phyloP scores from a whole-genome alignment of 257 asterid species.

The Plantago elongata region DNA sequence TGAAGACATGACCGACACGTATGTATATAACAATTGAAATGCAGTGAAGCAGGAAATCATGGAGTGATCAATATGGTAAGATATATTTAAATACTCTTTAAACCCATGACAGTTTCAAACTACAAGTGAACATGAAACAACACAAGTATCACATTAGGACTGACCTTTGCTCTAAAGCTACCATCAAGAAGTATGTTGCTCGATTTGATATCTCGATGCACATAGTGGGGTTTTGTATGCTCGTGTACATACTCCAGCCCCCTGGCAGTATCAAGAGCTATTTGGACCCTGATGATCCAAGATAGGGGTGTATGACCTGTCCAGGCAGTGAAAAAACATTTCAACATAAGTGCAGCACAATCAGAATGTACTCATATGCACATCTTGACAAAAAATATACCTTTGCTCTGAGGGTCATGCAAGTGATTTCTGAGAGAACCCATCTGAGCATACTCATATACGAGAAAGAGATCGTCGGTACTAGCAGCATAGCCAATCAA shows the following conservation, averaged over 20 bases:
- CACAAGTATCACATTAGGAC: not conserved
- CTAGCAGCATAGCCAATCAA: conserved; percentile 90
- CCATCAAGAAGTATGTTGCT: conserved; percentile 89
- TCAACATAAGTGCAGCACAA: conserved; percentile 1
- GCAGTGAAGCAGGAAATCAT: not conserved
- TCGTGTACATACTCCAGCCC: conserved; percentile 96
- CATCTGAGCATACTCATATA: conserved; percentile 89
- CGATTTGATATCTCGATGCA: conserved; percentile 91
- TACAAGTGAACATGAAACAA: no score
- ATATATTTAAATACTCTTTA: no score
- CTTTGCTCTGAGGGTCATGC: conserved; percentile 87
- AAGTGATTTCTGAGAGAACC: conserved; percentile 84
- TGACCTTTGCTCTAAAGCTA: conserved; percentile 87
- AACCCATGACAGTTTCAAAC: no score
- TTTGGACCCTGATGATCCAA: conserved; percentile 90
- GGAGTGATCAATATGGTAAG: no score
- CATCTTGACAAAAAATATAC: conserved; percentile 19
- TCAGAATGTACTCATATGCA: not conserved
- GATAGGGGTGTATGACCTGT: conserved; percentile 82
- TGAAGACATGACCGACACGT: not conserved
- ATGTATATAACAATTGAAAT: not conserved
- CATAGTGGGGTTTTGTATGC: conserved; percentile 94
- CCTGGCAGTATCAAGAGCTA: conserved; percentile 96
- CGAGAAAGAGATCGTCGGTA: conserved; percentile 75
- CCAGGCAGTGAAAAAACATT: conserved; percentile 15